These are phyloP conservation scores for Geotrichum klebahnii DNA, from an alignment of 1,139 yeast genomes.

Conservation along the genomic window DNA sequence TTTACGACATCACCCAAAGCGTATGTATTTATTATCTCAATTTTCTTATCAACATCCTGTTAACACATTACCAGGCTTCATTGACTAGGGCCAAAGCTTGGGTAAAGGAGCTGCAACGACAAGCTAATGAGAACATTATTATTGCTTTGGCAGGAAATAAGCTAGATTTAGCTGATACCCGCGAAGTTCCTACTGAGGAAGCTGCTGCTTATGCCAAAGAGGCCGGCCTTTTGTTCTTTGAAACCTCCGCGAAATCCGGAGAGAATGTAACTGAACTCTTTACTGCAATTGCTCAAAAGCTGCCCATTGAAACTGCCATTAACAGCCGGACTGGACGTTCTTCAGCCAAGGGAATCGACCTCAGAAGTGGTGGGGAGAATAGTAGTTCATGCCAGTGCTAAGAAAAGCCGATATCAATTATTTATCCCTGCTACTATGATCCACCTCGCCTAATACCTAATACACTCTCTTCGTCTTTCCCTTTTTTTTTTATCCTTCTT, in stretches of 20 bases:
- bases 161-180: slow-evolving; percentile 53
- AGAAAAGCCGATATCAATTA: too few relatives aligned
- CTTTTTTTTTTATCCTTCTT: too few relatives aligned
- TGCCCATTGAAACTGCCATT: slow-evolving; percentile 39
- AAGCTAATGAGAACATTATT: slow-evolving; percentile 76
- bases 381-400: slow-evolving; percentile 16
- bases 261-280: slow-evolving; percentile 77
- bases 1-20: slow-evolving; percentile 65
- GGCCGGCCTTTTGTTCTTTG: slow-evolving; percentile 75
- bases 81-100: slow-evolving; percentile 88
- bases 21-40: slow-evolving; percentile 22
- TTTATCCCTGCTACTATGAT: background rate
- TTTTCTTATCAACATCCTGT: background rate
- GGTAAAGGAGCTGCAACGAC: slow-evolving; percentile 92
- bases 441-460: too few relatives aligned
- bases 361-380: slow-evolving; percentile 6
- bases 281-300: slow-evolving; percentile 61
- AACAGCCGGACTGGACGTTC: slow-evolving; percentile 34
- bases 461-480: too few relatives aligned
- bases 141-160: slow-evolving; percentile 85
- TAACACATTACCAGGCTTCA: slow-evolving; percentile 42
- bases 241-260: slow-evolving; percentile 93
- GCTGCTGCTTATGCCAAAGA: slow-evolving; percentile 64
- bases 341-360: slow-evolving; percentile 28
- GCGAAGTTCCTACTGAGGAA: slow-evolving; percentile 53